phyloP scores from a whole-genome alignment of 495 filamentous ascomycete species.

The Aspergillus ellipticus region DNA sequence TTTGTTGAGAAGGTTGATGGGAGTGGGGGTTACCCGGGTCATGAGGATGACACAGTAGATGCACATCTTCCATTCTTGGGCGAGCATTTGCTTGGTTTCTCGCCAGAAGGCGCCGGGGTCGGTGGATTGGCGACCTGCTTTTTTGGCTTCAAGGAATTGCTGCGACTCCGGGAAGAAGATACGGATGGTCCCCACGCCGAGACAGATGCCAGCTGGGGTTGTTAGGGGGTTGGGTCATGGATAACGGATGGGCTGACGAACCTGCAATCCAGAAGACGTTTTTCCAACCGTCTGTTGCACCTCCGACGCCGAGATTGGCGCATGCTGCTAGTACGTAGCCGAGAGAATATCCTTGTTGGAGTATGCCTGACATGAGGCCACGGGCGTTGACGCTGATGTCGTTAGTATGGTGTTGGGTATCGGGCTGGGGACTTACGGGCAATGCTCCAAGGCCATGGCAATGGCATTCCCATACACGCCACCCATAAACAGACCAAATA shows the following conservation, averaged over 20 bases:
- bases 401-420: slow-evolving; percentile 8
- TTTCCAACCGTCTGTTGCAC: slow-evolving; percentile 54
- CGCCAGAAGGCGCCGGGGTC: slow-evolving; percentile 54
- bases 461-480: slow-evolving; percentile 80
- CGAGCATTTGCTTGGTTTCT: slow-evolving; percentile 60
- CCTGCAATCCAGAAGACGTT: slow-evolving; percentile 59
- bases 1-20: not conserved
- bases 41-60: slow-evolving; percentile 69
- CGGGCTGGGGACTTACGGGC: slow-evolving; percentile 43
- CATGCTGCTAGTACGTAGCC: slow-evolving; percentile 72
- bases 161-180: slow-evolving; percentile 65
- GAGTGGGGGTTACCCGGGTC: slow-evolving; percentile 52
- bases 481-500: slow-evolving; percentile 83
- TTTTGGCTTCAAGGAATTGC: slow-evolving; percentile 64
- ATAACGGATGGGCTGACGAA: slow-evolving; percentile 4
- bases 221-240: too few species aligned
- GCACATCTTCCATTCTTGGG: slow-evolving; percentile 65
- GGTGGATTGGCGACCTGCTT: slow-evolving; percentile 43
- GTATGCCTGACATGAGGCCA: slow-evolving; percentile 72
- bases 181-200: slow-evolving; percentile 59
- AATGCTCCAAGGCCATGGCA: slow-evolving; percentile 76
- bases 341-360: slow-evolving; percentile 74
- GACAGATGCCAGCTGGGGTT: slow-evolving; percentile 52
- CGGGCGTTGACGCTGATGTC: slow-evolving; percentile 48
- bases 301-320: slow-evolving; percentile 64